phyloP scores from a whole-genome alignment of 768 basidiomycete genomes.

The Russula dissimulans region DNA sequence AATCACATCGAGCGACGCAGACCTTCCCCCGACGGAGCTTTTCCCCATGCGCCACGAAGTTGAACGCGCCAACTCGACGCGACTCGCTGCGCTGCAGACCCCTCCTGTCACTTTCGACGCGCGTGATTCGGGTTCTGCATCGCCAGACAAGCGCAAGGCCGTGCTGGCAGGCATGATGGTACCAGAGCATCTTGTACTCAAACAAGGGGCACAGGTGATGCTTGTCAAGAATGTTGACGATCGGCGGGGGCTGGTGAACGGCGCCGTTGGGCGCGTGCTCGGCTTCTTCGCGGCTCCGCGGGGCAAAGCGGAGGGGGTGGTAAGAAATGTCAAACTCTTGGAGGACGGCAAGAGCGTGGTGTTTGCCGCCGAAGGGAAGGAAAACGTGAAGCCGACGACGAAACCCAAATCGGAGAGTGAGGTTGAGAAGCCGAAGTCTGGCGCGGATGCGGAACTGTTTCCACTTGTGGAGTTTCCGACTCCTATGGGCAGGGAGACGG shows the following conservation, averaged over 20 bases:
- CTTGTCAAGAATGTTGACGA: constrained; percentile 61
- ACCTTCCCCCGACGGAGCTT: constrained; percentile 40
- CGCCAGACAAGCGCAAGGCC: constrained; percentile 38
- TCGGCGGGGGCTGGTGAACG: constrained; percentile 48
- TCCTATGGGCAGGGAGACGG: constrained; percentile 34
- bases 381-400: constrained; percentile 23
- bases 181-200: constrained; percentile 44
- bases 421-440: constrained; percentile 24
- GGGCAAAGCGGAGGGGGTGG: constrained; percentile 27
- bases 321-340: constrained; percentile 29
- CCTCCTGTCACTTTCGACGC: constrained; percentile 37
- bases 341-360: constrained; percentile 27
- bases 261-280: constrained; percentile 52
- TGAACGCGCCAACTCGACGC: constrained; percentile 48
- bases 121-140: constrained; percentile 40
- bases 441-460: constrained; percentile 32
- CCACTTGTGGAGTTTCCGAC: constrained; percentile 42
- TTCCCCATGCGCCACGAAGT: constrained; percentile 67
- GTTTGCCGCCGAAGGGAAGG: constrained; percentile 25
- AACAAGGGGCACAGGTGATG: constrained; percentile 57
- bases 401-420: constrained; percentile 20
- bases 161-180: constrained; percentile 57
- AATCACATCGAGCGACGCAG: constrained; percentile 20
- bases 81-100: constrained; percentile 41
- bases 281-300: constrained; percentile 35